Conservation (phyloP, 768 basidiomycete genomes). For the Paxillus rubicundulus region DNA sequence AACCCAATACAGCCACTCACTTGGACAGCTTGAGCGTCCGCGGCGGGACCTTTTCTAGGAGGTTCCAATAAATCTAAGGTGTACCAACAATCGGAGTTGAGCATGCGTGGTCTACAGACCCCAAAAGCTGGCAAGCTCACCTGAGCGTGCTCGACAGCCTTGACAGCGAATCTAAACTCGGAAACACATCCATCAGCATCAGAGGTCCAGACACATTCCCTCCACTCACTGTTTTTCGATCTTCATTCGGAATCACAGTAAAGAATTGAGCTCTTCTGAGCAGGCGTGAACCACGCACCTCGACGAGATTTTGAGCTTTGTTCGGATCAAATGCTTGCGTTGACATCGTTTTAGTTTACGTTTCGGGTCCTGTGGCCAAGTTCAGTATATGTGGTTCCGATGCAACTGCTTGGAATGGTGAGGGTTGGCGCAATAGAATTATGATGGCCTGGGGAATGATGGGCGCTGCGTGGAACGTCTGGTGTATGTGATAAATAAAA, state of each 20-base stretch:
- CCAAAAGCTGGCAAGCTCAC: constrained; percentile 42
- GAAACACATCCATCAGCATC: constrained; percentile 9
- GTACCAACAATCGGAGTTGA: constrained; percentile 10
- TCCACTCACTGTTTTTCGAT: constrained; percentile 91
- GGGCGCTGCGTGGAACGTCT: not conserved
- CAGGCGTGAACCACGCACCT: constrained; percentile 50
- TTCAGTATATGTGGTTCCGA: not conserved
- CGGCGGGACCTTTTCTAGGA: constrained; percentile 27
- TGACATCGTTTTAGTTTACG: constrained; percentile 40
- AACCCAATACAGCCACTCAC: constrained; percentile 19
- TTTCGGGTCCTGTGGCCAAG: not conserved
- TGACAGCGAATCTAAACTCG: constrained; percentile 50
- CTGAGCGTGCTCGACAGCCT: constrained; percentile 95
- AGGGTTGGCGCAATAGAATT: not conserved
- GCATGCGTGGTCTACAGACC: constrained; percentile 2
- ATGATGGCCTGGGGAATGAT: not conserved
- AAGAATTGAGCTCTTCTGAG: constrained; percentile 10
- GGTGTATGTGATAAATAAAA: not conserved
- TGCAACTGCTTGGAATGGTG: not conserved
- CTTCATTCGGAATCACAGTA: constrained; percentile 39
- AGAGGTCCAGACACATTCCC: not conserved
- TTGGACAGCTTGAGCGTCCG: too few relatives aligned
- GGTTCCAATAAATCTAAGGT: constrained; percentile 88
- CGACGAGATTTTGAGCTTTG: constrained; percentile 86
- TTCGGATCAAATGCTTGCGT: constrained; percentile 74